Base-by-base conservation (phyloP, 208 protist species). In the Trypanosoma melophagium region DNA sequence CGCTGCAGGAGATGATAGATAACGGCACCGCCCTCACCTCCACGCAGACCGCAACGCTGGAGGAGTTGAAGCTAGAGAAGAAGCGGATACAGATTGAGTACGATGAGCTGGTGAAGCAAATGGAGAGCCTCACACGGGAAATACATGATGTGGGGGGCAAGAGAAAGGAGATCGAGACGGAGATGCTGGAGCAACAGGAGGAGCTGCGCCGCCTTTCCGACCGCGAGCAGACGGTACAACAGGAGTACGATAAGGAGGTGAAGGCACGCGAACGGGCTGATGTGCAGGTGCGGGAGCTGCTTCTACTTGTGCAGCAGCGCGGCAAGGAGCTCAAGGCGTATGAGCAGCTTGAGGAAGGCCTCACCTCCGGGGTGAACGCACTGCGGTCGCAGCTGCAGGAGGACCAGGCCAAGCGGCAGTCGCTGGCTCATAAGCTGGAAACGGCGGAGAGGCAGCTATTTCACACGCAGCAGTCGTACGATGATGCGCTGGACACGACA, bases 1-100 rank as follows among this genome's bases (percentile, higher is more conserved):
- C 98, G 13, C 81, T 99, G 42, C 93, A 92, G 55, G 66, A 86
- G 21, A 84, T 99, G 41, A 86, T 98, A n/a, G 92, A 98, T 54
- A 89, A 98, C 51, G 96, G 94, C 49, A 83, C 86, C 5, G 86
- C 79, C 5, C 71, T 99, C 13, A 90, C 82, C 44, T 73, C 95
- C 1, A 92, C 97, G 24, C 94, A 99, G 65, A 95, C 98, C 45
- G 84, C 90, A 55, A 95, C 94, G 10, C 83, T 99, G 14, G 96
- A 98, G 71, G 94, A 98, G 72, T 82, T 99, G 21, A 87, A 95
- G 57, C 67, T 97, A 42, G 89, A 90, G 58, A 98, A 96, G 70
- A 97, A 98, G 56, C 96, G 98, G n/a, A 84, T 99, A 14, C 72
- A 95, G 31, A 65, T 87, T 17, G 93, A 94, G 57, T 90, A 92